phyloP scores from a whole-genome alignment of 768 basidiomycete species.

The Leucocoprinus leucothites region DNA sequence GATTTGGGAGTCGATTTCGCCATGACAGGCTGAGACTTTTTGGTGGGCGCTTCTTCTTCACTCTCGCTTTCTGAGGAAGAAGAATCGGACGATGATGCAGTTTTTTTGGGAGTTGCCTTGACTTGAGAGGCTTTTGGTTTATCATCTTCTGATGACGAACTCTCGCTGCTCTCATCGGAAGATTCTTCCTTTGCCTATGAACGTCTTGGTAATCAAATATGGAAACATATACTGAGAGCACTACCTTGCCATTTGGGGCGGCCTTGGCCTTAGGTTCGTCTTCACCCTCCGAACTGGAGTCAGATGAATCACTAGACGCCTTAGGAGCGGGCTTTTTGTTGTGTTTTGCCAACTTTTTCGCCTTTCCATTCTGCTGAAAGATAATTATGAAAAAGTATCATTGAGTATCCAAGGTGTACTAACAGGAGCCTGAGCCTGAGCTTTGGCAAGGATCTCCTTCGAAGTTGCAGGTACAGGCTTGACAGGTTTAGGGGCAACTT shows the following conservation, averaged over 20 bases:
- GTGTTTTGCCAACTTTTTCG: constrained; percentile 21
- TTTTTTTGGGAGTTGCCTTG: constrained; percentile 36
- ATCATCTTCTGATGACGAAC: constrained; percentile 47
- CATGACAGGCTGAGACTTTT: background rate
- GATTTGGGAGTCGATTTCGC: background rate
- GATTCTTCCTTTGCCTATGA: constrained; percentile 28
- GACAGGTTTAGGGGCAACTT: constrained; percentile 16
- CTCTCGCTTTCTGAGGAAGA: constrained; percentile 17
- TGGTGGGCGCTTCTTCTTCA: constrained; percentile 5
- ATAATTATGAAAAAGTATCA: background rate
- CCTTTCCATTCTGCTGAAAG: constrained; percentile 13
- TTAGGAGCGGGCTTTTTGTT: constrained; percentile 22
- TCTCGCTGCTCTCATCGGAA: constrained; percentile 44
- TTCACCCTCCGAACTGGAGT: constrained; percentile 29
- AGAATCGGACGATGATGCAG: constrained; percentile 32
- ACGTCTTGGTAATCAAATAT: constrained; percentile 21
- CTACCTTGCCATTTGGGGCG: constrained; percentile 23
- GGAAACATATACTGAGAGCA: background rate
- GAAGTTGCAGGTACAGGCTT: constrained; percentile 19
- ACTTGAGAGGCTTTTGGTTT: constrained; percentile 54
- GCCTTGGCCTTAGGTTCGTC: constrained; percentile 23
- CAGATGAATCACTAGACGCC: constrained; percentile 24
- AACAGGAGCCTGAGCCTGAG: constrained; percentile 30
- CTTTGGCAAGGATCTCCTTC: constrained; percentile 21
- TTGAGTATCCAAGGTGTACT: constrained; percentile 4